These are phyloP conservation scores for Cystobasidium pallidum DNA, from an alignment of 1,284 basidiomycete species.

Conservation along the genomic window DNA sequence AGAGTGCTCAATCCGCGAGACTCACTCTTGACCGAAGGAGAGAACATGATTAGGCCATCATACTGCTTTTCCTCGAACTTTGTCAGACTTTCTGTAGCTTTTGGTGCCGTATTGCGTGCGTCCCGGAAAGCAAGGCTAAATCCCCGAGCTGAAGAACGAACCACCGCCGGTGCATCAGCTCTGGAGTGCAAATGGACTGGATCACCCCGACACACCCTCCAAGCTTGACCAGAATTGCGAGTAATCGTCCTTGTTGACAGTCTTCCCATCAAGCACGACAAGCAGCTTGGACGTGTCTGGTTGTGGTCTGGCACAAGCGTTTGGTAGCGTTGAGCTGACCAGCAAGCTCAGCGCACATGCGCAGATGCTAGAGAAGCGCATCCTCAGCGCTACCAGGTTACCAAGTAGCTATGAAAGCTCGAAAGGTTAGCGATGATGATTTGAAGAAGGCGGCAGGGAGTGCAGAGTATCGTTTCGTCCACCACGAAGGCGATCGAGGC, in stretches of 20 bases:
- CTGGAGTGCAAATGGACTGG: background rate
- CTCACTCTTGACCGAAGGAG: constrained; percentile 78
- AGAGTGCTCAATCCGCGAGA: constrained; percentile 3
- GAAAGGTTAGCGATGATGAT: too few species aligned
- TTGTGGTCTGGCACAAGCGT: constrained; percentile 9
- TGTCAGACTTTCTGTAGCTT: constrained; percentile 59
- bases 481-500: constrained; percentile 16
- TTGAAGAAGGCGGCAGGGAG: background rate
- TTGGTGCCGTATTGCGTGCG: constrained; percentile 70
- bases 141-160: constrained; percentile 65
- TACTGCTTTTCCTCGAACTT: constrained; percentile 74
- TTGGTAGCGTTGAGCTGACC: background rate
- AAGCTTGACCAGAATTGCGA: constrained; percentile 79
- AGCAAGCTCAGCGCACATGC: constrained; percentile 6
- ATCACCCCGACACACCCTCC: constrained; percentile 62
- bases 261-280: constrained; percentile 74
- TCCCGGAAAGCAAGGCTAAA: constrained; percentile 80
- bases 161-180: background rate
- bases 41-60: constrained; percentile 79
- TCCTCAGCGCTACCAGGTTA: background rate
- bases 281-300: constrained; percentile 60
- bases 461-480: too few species aligned
- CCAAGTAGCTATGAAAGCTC: background rate
- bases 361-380: constrained; percentile 5
- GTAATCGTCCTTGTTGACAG: constrained; percentile 67